Base-by-base conservation (phyloP, 257 asterid genomes). In the Oldenlandia corymbosa region DNA sequence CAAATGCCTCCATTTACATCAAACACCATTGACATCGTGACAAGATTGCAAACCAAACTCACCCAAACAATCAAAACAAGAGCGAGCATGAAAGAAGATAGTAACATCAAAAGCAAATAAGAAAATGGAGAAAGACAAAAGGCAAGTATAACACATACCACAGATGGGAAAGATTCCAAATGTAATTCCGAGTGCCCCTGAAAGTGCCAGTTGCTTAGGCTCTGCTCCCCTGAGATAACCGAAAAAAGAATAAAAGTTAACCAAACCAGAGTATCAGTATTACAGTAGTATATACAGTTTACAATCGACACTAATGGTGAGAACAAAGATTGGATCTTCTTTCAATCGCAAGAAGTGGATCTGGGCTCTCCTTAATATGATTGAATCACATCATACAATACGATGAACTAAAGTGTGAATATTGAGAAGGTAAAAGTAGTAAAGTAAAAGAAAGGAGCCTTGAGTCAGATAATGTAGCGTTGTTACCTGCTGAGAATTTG, bases 171-270 rank as follows among this genome's bases (percentile, higher is more conserved):
- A 89, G 49, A 89, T 37, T 71, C 97, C 99, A 55, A 92, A 57
- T 23, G 96, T 87, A 63, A 83, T 67, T 26, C 99, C 99, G 62
- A 92, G 77, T 52, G 98, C 95, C 26, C 79, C 88, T 12, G 99
- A 92, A 74, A 92, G 85, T 1, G 99, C 95, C 74, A 92, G 74
- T 71, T 87, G 90, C 86, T 77, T 87, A 10, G 99, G 99, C 67
- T 89, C 99, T 41, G 90, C 75, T 73, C 99, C 99, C 82, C 99
- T 92, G 66, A 9, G 39, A 34, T 9, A 46, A n/a, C n/a, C n/a
- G n/a, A n/a, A 37, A 60, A 58, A 37, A 9, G 11, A 42, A 27
- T 9, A 24, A 34, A 34, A n/a, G n/a, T 34, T 34, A 7, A 10
- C 18, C 28, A 45, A 39, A 5, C n/a, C n/a, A n/a, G 10, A 30